Conservation (phyloP, 208 protist species). For the Leishmania turanica region DNA sequence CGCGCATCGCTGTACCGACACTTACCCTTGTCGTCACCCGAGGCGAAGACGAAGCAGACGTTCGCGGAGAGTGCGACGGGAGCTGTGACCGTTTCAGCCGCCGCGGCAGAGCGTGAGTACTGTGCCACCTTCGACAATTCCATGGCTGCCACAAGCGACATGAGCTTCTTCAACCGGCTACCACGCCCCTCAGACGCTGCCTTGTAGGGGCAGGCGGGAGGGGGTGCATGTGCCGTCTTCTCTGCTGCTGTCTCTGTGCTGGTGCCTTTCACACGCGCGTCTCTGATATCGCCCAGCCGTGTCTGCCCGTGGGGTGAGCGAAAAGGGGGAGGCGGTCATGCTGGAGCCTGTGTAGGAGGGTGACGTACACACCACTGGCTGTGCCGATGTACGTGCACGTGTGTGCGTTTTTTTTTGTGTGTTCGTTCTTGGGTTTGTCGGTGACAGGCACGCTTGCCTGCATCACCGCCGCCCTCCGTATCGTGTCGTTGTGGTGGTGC, state of each 20-base stretch:
- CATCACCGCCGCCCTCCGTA: neutral
- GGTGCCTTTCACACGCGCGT: neutral
- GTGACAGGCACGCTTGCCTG: neutral
- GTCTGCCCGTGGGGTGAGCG: neutral
- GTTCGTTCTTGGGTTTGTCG: neutral
- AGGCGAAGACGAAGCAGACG: neutral
- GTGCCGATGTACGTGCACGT: neutral
- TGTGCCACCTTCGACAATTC: constrained; percentile 10
- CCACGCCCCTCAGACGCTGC: constrained; percentile 9
- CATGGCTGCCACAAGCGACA: neutral
- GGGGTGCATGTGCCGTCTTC: neutral
- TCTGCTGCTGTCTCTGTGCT: neutral
- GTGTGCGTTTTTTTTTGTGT: neutral
- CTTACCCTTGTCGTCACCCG: neutral
- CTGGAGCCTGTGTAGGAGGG: too few species aligned
- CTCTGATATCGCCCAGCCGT: neutral
- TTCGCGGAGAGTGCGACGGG: neutral
- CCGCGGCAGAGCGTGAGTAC: constrained; percentile 5
- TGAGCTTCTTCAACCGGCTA: constrained; percentile 21
- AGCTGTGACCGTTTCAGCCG: neutral
- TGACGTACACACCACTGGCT: neutral
- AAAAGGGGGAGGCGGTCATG: neutral
- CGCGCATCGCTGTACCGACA: constrained; percentile 67
- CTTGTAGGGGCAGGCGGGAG: neutral
- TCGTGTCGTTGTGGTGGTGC: neutral